Base-by-base conservation (phyloP, 78 protist genomes). In the Dictyostelium intermedium region DNA sequence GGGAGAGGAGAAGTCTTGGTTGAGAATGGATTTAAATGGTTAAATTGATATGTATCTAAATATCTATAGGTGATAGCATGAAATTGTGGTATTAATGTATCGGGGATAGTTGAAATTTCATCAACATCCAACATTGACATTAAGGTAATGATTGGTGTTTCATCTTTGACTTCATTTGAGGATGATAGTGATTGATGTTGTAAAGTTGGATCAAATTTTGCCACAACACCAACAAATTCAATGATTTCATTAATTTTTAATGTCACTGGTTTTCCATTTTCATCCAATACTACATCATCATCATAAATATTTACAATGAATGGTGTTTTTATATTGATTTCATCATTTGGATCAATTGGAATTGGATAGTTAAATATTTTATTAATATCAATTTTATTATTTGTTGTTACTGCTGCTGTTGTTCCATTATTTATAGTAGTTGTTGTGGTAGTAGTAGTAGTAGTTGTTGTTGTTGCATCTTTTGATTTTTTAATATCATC, bases 181-280 rank as follows among this genome's bases (percentile, higher is more conserved):
- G 61, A 50, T 1, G 61, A 50, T 27, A 14, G 25, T 32, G 70
- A 47, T 39, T 25, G 27, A 11, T 60, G 27, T 20, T 35, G 18
- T 37, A 30, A 30, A 39, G 39, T n/a, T 23, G 56, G 50, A 60
- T 35, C 47, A 30, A 87, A 87, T 45, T 25, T 34, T n/a, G 84
- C 41, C 0, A 87, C 87, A 0, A 89, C 47, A 47, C 94, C 94
- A 61, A 89, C 60, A 81, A 89, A 89, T 47, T 89, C 94, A 2
- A 80, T 79, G 5, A 89, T 18, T 39, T 89, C 94, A 80, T 78
- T 80, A 2, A 89, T 37, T 47, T 80, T 89, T 10, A 89, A 47
- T 35, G 30, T 5, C 0, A 63, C 13, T 66, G 37, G 47, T 30
- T 45, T 61, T 9, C 27, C 50, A 8, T 30, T 20, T 23, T 80